Conservation (phyloP, 768 basidiomycete genomes). For the Psilocybe cubensis region DNA sequence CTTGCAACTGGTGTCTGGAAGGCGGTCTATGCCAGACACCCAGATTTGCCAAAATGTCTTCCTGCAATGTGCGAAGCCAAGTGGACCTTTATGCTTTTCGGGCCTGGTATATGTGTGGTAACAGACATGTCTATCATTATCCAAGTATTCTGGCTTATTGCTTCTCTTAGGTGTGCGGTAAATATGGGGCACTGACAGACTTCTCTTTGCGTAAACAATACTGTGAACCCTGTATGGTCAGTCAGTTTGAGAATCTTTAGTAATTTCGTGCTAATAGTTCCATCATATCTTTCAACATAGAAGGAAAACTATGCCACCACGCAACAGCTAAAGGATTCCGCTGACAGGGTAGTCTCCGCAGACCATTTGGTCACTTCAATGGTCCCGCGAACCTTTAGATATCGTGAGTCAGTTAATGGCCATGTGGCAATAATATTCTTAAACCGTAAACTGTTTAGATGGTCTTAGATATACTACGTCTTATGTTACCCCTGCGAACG, state of each 20-base stretch:
- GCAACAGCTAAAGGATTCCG: conserved; percentile 6
- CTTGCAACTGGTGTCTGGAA: conserved; percentile 25
- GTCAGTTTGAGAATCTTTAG: not conserved
- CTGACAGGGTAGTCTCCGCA: not conserved
- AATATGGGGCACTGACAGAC: conserved; percentile 24
- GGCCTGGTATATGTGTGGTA: conserved; percentile 27
- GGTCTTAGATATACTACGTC: conserved; percentile 20
- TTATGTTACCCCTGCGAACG: conserved; percentile 15
- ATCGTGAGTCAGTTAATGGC: conserved; percentile 15
- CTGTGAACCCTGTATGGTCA: conserved; percentile 24
- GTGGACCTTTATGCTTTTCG: conserved; percentile 26
- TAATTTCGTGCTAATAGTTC: not conserved
- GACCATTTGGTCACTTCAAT: conserved; percentile 18
- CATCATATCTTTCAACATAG: not conserved
- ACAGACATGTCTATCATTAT: not conserved
- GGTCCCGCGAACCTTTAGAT: conserved; percentile 22
- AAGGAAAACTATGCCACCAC: conserved; percentile 7
- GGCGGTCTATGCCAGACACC: conserved; percentile 18
- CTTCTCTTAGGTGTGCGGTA: conserved; percentile 19
- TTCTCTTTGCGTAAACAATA: conserved; percentile 23
- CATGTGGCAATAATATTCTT: not conserved
- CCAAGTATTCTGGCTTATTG: not conserved
- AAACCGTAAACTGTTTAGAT: conserved; percentile 7
- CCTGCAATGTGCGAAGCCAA: conserved; percentile 14
- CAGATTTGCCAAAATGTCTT: conserved; percentile 21